phyloP scores from a whole-genome alignment of 495 filamentous ascomycete genomes.

The Symbiotaphrina buchneri region DNA sequence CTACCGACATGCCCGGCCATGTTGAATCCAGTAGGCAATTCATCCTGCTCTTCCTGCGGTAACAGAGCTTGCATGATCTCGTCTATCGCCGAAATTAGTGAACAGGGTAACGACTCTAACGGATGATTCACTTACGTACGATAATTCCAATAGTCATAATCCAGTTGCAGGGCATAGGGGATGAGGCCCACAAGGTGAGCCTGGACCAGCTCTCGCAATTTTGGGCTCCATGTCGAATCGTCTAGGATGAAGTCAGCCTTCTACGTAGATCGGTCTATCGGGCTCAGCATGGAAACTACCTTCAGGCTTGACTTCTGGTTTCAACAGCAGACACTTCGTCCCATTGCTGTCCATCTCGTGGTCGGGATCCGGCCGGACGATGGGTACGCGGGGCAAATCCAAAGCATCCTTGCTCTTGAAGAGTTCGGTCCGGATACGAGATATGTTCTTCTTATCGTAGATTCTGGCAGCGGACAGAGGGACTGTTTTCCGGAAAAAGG shows the following conservation, averaged over 20 bases:
- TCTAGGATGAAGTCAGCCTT: slow-evolving; percentile 19
- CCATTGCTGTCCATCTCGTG: slow-evolving; percentile 22
- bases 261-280: background rate
- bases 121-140: slow-evolving; percentile 22
- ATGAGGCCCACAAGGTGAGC: slow-evolving; percentile 40
- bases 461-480: slow-evolving; percentile 61
- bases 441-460: slow-evolving; percentile 45
- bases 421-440: slow-evolving; percentile 36
- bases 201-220: slow-evolving; percentile 41
- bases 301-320: slow-evolving; percentile 40
- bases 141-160: slow-evolving; percentile 74
- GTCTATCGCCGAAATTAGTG: slow-evolving; percentile 19
- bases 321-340: slow-evolving; percentile 52
- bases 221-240: slow-evolving; percentile 47
- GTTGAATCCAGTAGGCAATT: slow-evolving; percentile 71
- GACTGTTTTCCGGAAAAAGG: slow-evolving; percentile 56
- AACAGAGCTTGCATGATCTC: slow-evolving; percentile 67
- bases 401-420: slow-evolving; percentile 33
- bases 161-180: slow-evolving; percentile 50
- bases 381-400: slow-evolving; percentile 29
- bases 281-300: slow-evolving; percentile 21
- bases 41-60: slow-evolving; percentile 41
- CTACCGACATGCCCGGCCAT: slow-evolving; percentile 70
- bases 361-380: slow-evolving; percentile 25
- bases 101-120: background rate